Base-by-base conservation (phyloP, 2,329 filamentous ascomycete species). In the Scortechinia acanthostroma region DNA sequence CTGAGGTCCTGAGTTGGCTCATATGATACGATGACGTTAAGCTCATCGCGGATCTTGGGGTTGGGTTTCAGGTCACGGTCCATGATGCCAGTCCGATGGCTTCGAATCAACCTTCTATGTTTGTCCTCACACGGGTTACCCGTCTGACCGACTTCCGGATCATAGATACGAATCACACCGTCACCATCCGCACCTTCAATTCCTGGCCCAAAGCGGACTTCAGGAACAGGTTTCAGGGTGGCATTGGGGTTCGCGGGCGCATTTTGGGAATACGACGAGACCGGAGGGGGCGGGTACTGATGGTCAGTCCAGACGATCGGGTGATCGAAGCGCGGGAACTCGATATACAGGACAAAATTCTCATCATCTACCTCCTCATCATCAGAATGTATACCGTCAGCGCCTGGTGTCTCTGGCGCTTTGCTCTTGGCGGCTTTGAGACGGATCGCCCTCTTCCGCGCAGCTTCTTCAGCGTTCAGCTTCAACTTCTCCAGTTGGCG, bases 41-140 rank as follows among this genome's bases (percentile, higher is more conserved):
- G 71, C 61, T 96, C 91, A 62, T 98, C 93, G 47, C 93, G 81
- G 46, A 94, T 89, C 65, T 95, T 95, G 22, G 93, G 88, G 55
- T 98, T 97, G 0, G 93, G 93, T 59, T 95, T 96, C 50, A 96
- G 71, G 59, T 98, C 93, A 52, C 93, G 87, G 62, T 98, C 94
- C 51, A 97, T 71, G 42, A 93, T 88, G n/a, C 90, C 89, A 52
- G 94, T 95, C 22, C 94, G 81, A 55, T 84, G 80, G 53, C 90
- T 95, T 61, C 93, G 83, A 53, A 97, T 91, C 20, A 98, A 74
- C 49, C 91, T 78, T 51, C 93, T 80, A 63, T 98, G 93, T 62
- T 98, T 98, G 58, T 85, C 88, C 63, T 98, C 93, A 10, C 90
- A 91, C 1, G 91, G 93, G 58, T 98, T 98, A 52, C 95, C 91